These are phyloP conservation scores for Fusarium decemcellulare DNA, from an alignment of 2,329 filamentous ascomycete genomes.

Conservation along the genomic window DNA sequence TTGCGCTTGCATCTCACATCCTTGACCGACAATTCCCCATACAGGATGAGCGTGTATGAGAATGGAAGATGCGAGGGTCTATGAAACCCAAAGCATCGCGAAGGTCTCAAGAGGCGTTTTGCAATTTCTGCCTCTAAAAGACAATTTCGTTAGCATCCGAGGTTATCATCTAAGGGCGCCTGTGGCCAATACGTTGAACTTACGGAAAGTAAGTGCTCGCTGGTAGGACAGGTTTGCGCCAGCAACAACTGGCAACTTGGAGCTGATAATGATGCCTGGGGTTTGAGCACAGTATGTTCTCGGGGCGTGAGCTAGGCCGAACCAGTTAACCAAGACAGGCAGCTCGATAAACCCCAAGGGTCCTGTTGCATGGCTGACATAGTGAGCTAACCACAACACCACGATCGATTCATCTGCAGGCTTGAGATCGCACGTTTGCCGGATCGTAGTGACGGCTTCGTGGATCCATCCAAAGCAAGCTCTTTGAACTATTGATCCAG, in stretches of 20 bases:
- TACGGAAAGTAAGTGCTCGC: background rate
- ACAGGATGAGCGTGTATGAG: constrained; percentile 11
- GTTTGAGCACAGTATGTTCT: constrained; percentile 13
- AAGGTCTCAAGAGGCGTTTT: background rate
- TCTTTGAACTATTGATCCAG: background rate
- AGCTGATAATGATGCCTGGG: constrained; percentile 2
- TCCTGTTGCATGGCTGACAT: constrained; percentile 41
- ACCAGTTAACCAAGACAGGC: constrained; percentile 40
- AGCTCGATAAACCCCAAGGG: constrained; percentile 38
- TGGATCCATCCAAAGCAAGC: background rate
- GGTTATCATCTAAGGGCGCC: constrained; percentile 3
- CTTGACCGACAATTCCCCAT: constrained; percentile 37
- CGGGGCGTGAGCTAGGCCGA: background rate
- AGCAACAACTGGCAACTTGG: background rate
- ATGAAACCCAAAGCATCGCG: background rate
- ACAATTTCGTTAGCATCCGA: constrained; percentile 7
- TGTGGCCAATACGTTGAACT: background rate
- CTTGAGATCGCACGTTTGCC: constrained; percentile 25
- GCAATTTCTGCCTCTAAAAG: constrained; percentile 4
- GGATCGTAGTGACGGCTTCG: constrained; percentile 2
- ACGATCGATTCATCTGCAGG: constrained; percentile 42
- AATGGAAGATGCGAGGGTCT: constrained; percentile 2
- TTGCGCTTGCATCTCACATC: constrained; percentile 40
- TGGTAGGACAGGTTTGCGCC: background rate
- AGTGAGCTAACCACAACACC: constrained; percentile 40